These are phyloP conservation scores for Crithidia sp. DNA, from an alignment of 208 protist species.

Conservation along the genomic window DNA sequence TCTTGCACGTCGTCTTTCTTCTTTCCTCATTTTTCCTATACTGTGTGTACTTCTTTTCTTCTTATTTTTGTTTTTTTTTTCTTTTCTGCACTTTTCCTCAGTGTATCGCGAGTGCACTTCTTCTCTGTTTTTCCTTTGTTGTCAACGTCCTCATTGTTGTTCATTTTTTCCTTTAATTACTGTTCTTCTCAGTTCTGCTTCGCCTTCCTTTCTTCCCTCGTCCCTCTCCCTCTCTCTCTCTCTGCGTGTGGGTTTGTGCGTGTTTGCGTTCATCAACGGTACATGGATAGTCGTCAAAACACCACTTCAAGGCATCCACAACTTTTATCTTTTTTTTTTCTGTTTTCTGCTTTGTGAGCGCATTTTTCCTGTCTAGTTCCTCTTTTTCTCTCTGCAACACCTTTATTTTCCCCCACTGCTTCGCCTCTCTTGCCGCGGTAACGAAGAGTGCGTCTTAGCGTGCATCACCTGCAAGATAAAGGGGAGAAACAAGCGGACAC, in stretches of 20 bases:
- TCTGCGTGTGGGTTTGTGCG: background rate
- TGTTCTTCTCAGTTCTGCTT: background rate
- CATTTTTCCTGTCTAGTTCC: background rate
- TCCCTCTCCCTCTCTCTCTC: background rate
- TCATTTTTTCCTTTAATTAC: background rate
- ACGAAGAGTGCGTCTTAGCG: background rate
- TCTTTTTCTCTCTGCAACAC: background rate
- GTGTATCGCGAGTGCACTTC: background rate
- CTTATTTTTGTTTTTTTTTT: no score
- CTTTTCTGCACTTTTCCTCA: no score
- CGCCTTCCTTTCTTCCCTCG: constrained; percentile 15
- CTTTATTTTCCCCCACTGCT: background rate
- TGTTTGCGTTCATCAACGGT: background rate
- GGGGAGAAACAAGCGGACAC: no score
- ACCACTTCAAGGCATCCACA: no score
- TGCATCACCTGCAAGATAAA: background rate
- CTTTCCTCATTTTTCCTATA: no score
- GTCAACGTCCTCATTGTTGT: background rate
- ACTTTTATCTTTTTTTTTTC: background rate
- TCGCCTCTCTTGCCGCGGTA: background rate
- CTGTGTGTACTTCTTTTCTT: no score
- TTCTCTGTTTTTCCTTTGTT: background rate
- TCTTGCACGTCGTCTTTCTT: no score
- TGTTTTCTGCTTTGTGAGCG: background rate
- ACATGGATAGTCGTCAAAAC: background rate